Evolutionary conservation across 768 basidiomycete species (phyloP), one percentile per base, ranked within the genome.

Genomic region (Crassisporium funariophilum): DNA sequence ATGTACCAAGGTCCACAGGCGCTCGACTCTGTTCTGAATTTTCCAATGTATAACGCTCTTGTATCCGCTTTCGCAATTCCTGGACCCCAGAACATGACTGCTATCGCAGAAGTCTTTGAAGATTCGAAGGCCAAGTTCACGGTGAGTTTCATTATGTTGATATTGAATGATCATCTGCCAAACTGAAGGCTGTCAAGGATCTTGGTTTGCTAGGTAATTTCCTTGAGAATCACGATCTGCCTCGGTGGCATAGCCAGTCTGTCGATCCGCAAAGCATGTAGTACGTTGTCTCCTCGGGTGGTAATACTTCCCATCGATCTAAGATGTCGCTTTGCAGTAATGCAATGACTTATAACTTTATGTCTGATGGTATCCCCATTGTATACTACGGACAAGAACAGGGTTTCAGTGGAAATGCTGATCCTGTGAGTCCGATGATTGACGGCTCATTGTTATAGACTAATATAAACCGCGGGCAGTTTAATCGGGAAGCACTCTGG

Each of bases 341-440:
- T 61, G 84, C 86, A 11, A 82, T 90, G 82, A 68, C 80, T 7
- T 81, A 86, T 56, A 82, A 70, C 47, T 90, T 87, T 64, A 82
- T 90, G 79, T 78, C 79, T 39, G 88, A 90, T 48, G 88, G 88
- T n/a, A 88, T 89, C 54, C 88, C 89, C 0, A 82, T 91, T 49
- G 78, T 88, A 9, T 91, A 91, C 62, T 88, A 88, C 50, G 88
- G 89, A 1, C 86, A 88, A 65, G 89, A 91, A 56, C 88, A 90
- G 60, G 68, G 74, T 31, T 84, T 87, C 62, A 69, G 66, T 45
- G 89, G 88, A 24, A 68, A 66, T 57, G 66, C 62, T 6, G 88
- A 91, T 57, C 88, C 88, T 25, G 84, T 87, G 62, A 55, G 76
- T 57, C 22, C 21, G 20, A 13, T 35, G 15, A 12, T 34, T 15